Base-by-base conservation (phyloP, 139 green algal genomes). In the Chlorella sorokiniana region DNA sequence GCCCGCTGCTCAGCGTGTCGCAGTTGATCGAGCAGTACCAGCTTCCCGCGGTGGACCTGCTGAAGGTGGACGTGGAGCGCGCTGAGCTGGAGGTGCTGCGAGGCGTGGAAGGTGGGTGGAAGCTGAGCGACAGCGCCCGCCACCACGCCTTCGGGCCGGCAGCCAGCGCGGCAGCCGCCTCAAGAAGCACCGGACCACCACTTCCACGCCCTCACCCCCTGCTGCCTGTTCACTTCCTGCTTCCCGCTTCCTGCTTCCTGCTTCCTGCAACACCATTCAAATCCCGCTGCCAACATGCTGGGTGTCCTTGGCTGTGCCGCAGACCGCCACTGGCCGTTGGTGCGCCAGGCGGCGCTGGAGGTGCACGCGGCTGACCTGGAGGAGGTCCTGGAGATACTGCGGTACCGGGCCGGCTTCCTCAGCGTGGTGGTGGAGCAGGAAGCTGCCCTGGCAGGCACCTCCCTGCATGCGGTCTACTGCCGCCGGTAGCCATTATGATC, bases 251-350 rank as follows among this genome's bases (percentile, higher is more conserved):
- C 52, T 62, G 52, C 7, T 23, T 27, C 52, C 9, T 23, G 29
- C 9, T 27, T 27, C 52, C 10, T 27, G n/a, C n/a, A n/a, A n/a
- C n/a, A n/a, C n/a, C n/a, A n/a, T n/a, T n/a, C n/a, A n/a, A n/a
- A n/a, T n/a, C 56, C 18, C 56, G 11, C 14, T 10, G 16, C 29
- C 6, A 40, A 29, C 20, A 14, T 5, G 1, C 5, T 48, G 18
- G 31, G 31, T 45, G 31, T 44, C 35, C 9, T 11, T 41, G 25
- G 29, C 9, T 25, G 25, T 6, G 1, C 4, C 22, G 69, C 69
- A 76, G 69, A 76, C 44, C 25, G n/a, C 18, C 56, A 65, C 29
- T 76, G 69, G 69, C 69, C 69, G 69, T 44, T 76, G 69, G 44
- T 76, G 29, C 69, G 44, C 20, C 69, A 76, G 29, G 69, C 44